Evolutionary conservation across 768 basidiomycete genomes (phyloP).

Genomic region (Russula olivacea): DNA sequence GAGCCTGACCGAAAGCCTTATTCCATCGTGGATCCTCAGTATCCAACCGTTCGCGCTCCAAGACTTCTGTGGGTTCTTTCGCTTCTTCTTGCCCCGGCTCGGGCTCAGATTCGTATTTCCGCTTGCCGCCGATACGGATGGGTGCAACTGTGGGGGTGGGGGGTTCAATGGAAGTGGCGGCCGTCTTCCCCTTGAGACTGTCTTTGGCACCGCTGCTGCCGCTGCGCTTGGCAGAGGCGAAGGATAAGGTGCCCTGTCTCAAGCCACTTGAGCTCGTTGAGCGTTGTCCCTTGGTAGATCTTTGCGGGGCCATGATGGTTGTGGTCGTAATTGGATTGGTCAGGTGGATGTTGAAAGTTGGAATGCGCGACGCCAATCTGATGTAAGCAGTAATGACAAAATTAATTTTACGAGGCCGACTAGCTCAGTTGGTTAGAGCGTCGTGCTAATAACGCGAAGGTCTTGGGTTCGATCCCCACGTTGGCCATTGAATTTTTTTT

Average conservation of each 20-base stretch:
- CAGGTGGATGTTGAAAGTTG: not conserved
- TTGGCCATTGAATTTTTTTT: conserved; percentile 23
- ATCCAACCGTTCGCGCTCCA: conserved; percentile 16
- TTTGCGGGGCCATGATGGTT: conserved; percentile 17
- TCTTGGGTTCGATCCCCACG: conserved; percentile 31
- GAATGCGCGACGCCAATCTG: not conserved
- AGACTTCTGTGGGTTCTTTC: not conserved
- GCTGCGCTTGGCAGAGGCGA: conserved; percentile 24
- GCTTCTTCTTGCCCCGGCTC: conserved; percentile 4
- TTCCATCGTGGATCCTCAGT: conserved; percentile 22
- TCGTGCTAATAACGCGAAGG: conserved; percentile 63
- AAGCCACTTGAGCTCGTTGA: conserved; percentile 9
- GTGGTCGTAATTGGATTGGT: not conserved
- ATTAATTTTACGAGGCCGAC: conserved; percentile 46
- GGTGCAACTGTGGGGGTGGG: not conserved
- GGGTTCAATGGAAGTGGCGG: not conserved
- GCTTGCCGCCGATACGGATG: conserved; percentile 19
- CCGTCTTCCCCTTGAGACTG: conserved; percentile 18
- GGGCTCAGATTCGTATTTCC: conserved; percentile 15
- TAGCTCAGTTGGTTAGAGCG: conserved; percentile 95
- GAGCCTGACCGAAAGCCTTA: conserved; percentile 18
- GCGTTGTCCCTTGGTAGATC: conserved; percentile 7
- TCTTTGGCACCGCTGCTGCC: conserved; percentile 19
- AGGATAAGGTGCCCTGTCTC: conserved; percentile 22
- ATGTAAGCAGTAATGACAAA: not conserved